Percentiles rank a stretch among this genome's conserved stretches.
These are phyloP conservation scores for Vararia minispora DNA, from an alignment of 768 basidiomycete species.

Conservation along the genomic window DNA sequence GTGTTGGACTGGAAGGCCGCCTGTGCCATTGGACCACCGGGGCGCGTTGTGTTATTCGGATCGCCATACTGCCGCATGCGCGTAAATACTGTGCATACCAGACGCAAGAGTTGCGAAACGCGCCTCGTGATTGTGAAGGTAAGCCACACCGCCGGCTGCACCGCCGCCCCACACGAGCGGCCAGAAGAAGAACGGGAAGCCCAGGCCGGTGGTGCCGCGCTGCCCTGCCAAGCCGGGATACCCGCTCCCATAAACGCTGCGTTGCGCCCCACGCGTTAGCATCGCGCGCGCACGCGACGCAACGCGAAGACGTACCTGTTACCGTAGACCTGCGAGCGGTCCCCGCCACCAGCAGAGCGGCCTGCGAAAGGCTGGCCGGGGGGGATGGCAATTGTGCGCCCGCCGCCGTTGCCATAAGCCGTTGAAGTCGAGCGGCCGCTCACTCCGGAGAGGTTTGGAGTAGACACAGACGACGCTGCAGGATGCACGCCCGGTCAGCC, in stretches of 20 bases:
- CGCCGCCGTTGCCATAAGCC: conserved; percentile 16
- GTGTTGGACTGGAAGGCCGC: conserved; percentile 20
- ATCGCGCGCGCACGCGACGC: not conserved
- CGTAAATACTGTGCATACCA: not conserved
- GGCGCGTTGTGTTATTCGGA: conserved; percentile 23
- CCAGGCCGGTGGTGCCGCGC: conserved; percentile 10
- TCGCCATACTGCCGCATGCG: conserved; percentile 22
- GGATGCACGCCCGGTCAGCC: not conserved
- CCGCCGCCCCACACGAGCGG: conserved; percentile 15
- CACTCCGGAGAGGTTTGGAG: not conserved
- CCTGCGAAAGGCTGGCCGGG: conserved; percentile 16
- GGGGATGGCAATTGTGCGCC: conserved; percentile 11
- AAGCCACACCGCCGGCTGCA: conserved; percentile 1
- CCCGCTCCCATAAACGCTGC: conserved; percentile 20
- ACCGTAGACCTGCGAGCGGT: conserved; percentile 15
- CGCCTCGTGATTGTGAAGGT: conserved; percentile 15
- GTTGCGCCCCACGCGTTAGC: not conserved
- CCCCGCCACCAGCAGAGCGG: conserved; percentile 16
- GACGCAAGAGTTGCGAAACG: not conserved
- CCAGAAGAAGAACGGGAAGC: conserved; percentile 20
- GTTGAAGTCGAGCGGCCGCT: conserved; percentile 6
- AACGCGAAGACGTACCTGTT: conserved; percentile 10
- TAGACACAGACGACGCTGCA: not conserved
- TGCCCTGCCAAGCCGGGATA: conserved; percentile 12
- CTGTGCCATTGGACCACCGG: conserved; percentile 22